Conservation (phyloP, 331 rosid genomes). For the Quercus lobata region DNA sequence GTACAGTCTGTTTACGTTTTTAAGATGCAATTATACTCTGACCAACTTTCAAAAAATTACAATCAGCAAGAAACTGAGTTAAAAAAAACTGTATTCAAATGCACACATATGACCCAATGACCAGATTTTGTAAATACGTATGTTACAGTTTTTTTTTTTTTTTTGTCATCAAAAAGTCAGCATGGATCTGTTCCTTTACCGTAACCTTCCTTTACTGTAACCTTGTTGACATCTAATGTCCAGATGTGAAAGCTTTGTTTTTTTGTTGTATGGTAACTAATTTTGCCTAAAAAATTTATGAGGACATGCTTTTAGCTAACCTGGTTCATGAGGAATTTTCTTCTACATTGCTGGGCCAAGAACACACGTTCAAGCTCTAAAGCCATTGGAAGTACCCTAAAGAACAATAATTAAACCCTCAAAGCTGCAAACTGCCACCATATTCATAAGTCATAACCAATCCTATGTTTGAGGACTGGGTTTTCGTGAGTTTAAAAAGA, state of each 20-base stretch:
- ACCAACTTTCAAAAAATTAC: too few relatives aligned
- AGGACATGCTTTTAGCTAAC: neutral
- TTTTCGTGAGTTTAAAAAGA: neutral
- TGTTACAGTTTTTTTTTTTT: neutral
- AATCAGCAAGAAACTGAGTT: too few relatives aligned
- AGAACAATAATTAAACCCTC: neutral
- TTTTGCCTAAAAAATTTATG: neutral
- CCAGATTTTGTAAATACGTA: conserved; percentile 1
- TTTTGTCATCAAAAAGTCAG: neutral
- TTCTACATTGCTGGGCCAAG: neutral
- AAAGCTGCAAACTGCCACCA: neutral
- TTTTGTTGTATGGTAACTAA: neutral
- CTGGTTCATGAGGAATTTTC: neutral
- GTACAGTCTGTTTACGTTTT: too few relatives aligned
- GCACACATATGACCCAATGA: neutral
- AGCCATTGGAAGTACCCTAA: neutral
- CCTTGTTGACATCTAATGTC: neutral
- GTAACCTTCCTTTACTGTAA: neutral
- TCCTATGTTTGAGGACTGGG: neutral
- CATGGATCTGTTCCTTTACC: neutral
- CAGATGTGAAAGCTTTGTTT: neutral
- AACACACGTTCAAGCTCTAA: neutral
- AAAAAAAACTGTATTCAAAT: too few relatives aligned
- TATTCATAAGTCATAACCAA: neutral
- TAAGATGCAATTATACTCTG: too few relatives aligned